Base-by-base conservation (phyloP, 108 stramenopile genomes). In the Schizochytrium sp. region DNA sequence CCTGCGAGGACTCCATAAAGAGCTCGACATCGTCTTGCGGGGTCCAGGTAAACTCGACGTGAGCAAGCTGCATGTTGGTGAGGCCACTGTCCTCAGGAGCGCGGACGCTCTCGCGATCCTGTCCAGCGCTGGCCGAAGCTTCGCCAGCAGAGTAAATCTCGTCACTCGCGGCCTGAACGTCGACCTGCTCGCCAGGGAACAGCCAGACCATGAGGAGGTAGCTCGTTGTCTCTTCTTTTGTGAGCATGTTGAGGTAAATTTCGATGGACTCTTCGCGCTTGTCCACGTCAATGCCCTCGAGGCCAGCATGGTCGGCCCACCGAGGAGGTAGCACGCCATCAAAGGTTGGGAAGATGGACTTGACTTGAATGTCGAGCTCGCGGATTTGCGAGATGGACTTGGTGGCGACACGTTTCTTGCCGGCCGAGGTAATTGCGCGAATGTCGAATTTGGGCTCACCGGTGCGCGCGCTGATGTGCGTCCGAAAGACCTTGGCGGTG, bases 1-100 rank as follows among this genome's bases (percentile, higher is more conserved):
- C 51, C 51, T 83, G 76, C 16, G 48, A 19, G 25, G 45, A 43
- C 23, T 83, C 48, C 76, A 83, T 83, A 45, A 53, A 83, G n/a
- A 83, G 76, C 76, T 83, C 76, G 25, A 83, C 76, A 55, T 83
- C 76, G 76, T 83, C 76, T 45, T 83, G 76, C 28, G 76, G 76
- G 48, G 45, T 47, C 76, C 76, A 83, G 28, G 76, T 83, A 23
- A 83, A 83, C 51, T 83, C 76, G n/a, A 83, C 76, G 76, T 83
- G n/a, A 4, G 76, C 76, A 6, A 83, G n/a, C 48, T 18, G 12
- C 8, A 47, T 6, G n/a, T 83, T 83, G 76, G 14, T n/a, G 25
- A 14, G 21, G 63, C 21, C 25, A 23, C 0, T 4, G 63, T 69
- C 18, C 14, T 23, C 76, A 3, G 51, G 51, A 1, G 23, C 76